Base-by-base conservation (phyloP, 2,329 filamentous ascomycete species). In the Pyrenophora seminiperda region DNA sequence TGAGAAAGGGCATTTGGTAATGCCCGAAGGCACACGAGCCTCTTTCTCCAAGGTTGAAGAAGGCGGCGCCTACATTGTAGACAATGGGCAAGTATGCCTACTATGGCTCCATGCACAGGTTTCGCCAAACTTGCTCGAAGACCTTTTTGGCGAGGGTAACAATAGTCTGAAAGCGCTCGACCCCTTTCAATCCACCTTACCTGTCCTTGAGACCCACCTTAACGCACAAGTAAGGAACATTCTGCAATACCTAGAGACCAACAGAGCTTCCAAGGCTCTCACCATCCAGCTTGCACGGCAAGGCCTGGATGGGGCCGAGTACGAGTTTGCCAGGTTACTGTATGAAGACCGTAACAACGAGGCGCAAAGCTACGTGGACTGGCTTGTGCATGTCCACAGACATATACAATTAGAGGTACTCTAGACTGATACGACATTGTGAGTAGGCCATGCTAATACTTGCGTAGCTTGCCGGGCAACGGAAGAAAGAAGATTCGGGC, bases 281-380 rank as follows among this genome's bases (percentile, higher is more conserved):
- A 90, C 90, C 1, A 83, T 99, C 39, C 94, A 97, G 75, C 80
- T 99, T 39, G 94, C 94, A 6, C 79, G 94, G 50, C 94, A 97
- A 74, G 92, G 92, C 0, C 81, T 97, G 3, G 94, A 99, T 67
- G 94, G 94, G 1, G 90, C 92, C 3, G 94, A 99, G 73, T 97
- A 91, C 66, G 94, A 99, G 74, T 99, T 97, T 78, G 94, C 94
- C 6, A 81, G 92, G 44, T 79, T 95, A 75, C 75, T 99, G 60
- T 86, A 96, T 24, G 94, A 99, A 75, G 94, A 99, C 70, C 84
- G 94, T 59, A 97, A 97, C 73, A 96, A 96, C 62, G 94, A 99
- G 77, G 94, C 94, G 29, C 92, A 96, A 76, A 96, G 90, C 70
- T 99, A 97, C 74, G 94, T 97, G 27, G 94, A 99, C 76, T 99